Conservation (phyloP, 306 rosid genomes). For the Sophora flavescens region DNA sequence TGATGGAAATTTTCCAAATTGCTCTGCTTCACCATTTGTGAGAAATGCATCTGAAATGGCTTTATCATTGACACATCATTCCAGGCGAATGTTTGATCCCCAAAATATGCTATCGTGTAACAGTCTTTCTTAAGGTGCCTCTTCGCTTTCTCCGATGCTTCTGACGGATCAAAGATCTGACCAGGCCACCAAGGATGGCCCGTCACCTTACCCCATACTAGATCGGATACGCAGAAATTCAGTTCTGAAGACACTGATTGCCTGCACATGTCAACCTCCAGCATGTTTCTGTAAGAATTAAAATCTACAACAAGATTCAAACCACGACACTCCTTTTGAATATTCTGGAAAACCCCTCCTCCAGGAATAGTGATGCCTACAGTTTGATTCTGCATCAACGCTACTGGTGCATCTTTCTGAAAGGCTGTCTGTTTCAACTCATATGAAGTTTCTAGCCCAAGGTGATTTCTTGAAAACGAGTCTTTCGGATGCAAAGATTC, state of each 20-base stretch:
- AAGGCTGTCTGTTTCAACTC: constrained; percentile 41
- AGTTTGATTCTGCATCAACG: constrained; percentile 43
- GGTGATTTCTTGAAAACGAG: background rate
- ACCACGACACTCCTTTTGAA: constrained; percentile 38
- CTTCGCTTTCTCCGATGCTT: constrained; percentile 73
- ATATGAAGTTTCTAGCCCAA: constrained; percentile 18
- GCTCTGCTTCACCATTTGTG: constrained; percentile 73
- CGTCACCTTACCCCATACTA: constrained; percentile 90
- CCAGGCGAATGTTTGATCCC: constrained; percentile 89
- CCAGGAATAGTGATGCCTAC: constrained; percentile 10
- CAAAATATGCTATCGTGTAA: constrained; percentile 74
- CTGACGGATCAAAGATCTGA: constrained; percentile 77
- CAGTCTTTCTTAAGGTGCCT: constrained; percentile 59
- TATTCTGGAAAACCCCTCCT: constrained; percentile 27
- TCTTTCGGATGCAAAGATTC: constrained; percentile 40
- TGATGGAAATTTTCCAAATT: constrained; percentile 54
- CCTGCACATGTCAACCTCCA: constrained; percentile 37
- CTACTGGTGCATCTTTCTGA: constrained; percentile 40
- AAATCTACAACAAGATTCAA: constrained; percentile 63
- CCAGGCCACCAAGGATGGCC: constrained; percentile 99
- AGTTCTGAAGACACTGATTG: constrained; percentile 43
- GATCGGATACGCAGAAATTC: constrained; percentile 59
- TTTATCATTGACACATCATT: constrained; percentile 73
- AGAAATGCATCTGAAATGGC: constrained; percentile 68
- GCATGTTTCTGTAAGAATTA: constrained; percentile 45